Base-by-base conservation (phyloP, 495 filamentous ascomycete species). In the Platismatia glauca region DNA sequence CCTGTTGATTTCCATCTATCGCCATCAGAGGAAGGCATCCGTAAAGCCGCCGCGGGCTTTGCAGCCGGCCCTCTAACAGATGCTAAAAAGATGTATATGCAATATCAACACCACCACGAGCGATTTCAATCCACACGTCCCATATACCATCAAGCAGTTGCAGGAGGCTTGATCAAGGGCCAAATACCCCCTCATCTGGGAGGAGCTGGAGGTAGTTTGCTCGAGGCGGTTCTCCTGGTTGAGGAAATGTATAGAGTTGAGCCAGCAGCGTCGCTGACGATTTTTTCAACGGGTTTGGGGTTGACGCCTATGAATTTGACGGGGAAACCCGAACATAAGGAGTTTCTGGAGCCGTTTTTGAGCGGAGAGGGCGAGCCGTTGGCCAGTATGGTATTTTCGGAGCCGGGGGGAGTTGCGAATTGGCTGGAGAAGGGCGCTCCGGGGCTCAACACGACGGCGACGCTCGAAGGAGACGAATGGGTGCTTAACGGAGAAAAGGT, bases 401-500 rank as follows among this genome's bases (percentile, higher is more conserved):
- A 83, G 67, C 78, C 80, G 0, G 74, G 70, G 1, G 80, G 80
- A 9, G 76, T 75, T 4, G 79, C 80, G 16, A 83, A 84, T 64
- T 80, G 70, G 60, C 64, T 82, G 37, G 79, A 83, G 64, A 77
- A 74, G 55, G 78, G 80, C 3, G 79, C 69, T 0, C 66, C 66
- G 16, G 79, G 81, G 0, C 69, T 84, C 35, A 66, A 74, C 34
- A 82, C 80, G 8, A 79, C 74, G 15, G 80, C 81, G 9, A 64
- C 69, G 24, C 66, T 67, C n/a, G 79, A 82, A 27, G 79, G 78
- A 15, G 75, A 81, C 37, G 75, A 81, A 46, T 82, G 78, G 78
- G 69, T 83, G 24, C 70, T 83, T 34, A 78, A 78, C 67, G 81
- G 81, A n/a, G 79, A 82, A 57, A 83, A 82, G 75, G 76, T 78